A percentile compares a stretch with the other conserved stretches of the same genome.
Conservation (phyloP, 1,284 basidiomycete species). For the Cystobasidiaceae sp. region DNA sequence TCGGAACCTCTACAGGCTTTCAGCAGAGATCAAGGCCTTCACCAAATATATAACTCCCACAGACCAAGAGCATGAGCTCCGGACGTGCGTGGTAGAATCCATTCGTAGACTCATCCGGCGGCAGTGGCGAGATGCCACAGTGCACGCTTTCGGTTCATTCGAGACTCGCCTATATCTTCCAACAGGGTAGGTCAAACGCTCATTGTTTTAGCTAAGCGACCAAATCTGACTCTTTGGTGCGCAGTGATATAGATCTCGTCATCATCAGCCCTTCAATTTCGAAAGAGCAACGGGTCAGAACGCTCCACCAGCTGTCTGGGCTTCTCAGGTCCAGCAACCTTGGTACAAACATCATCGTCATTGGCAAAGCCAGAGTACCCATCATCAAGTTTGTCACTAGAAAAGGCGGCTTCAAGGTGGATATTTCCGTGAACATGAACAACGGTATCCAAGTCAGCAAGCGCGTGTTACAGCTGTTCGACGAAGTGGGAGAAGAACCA, state of each 20-base stretch:
- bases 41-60: conserved; percentile 83
- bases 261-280: conserved; percentile 46
- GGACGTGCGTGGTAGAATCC: conserved; percentile 67
- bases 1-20: conserved; percentile 52
- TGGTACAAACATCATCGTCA: conserved; percentile 38
- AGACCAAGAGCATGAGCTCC: conserved; percentile 73
- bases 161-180: conserved; percentile 93
- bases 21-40: conserved; percentile 78
- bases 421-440: conserved; percentile 81
- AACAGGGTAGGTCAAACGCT: conserved; percentile 61
- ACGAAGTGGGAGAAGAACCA: conserved; percentile 38
- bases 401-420: conserved; percentile 68
- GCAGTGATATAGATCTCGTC: conserved; percentile 58
- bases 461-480: conserved; percentile 36
- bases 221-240: background rate
- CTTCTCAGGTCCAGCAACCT: conserved; percentile 36
- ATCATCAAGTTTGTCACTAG: conserved; percentile 79
- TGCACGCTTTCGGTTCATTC: conserved; percentile 86
- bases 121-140: conserved; percentile 71
- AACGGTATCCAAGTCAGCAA: conserved; percentile 76
- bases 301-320: conserved; percentile 36
- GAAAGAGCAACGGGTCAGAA: conserved; percentile 33
- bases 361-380: conserved; percentile 53
- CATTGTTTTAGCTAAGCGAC: background rate
- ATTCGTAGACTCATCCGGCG: conserved; percentile 63